Base-by-base conservation (phyloP, 2,329 filamentous ascomycete species). In the Colletotrichum endophyticum region DNA sequence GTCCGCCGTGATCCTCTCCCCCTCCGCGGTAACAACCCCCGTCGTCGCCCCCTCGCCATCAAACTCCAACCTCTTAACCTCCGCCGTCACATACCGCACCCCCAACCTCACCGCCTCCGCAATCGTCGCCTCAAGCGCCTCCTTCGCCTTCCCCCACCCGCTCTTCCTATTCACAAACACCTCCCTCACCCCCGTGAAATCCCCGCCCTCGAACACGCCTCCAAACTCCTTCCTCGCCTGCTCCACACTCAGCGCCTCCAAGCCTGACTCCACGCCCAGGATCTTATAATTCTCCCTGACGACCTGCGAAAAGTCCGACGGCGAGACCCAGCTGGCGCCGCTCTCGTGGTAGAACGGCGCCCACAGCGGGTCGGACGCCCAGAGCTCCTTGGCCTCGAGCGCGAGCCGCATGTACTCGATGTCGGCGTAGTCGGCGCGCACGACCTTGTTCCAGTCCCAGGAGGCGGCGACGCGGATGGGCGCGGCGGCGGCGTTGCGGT, bases 81-180 rank as follows among this genome's bases (percentile, higher is more conserved):
- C 87, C 8, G 86, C 87, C 1, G 82, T 84, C 11, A 90, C 84
- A 70, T 91, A 91, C 79, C 86, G 86, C 49, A 91, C 90, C 1
- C 90, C 90, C 28, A 89, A 80, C 72, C 85, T 84, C 3, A 91
- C 78, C 16, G 86, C 87, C 79, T 84, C 84, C 72, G 86, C 85
- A 6, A 88, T 90, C 3, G 89, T 87, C 9, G 86, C 86, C 72
- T 83, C 81, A 66, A 92, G 80, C 59, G 88, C 86, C 76, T 90
- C 88, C 27, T 88, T 89, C 16, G 90, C 90, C 56, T 89, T 88
- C n/a, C 85, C 89, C 89, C 90, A 91, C 0, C 90, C 90, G 80
- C 89, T 90, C 44, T 87, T 89, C 79, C 85, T 86, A 80, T 91
- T 91, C 25, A 91, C 83, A 22, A 90, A 83, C 8, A 91, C 89